phyloP scores from a whole-genome alignment of 441 rosid species.

The Kokia cookei region DNA sequence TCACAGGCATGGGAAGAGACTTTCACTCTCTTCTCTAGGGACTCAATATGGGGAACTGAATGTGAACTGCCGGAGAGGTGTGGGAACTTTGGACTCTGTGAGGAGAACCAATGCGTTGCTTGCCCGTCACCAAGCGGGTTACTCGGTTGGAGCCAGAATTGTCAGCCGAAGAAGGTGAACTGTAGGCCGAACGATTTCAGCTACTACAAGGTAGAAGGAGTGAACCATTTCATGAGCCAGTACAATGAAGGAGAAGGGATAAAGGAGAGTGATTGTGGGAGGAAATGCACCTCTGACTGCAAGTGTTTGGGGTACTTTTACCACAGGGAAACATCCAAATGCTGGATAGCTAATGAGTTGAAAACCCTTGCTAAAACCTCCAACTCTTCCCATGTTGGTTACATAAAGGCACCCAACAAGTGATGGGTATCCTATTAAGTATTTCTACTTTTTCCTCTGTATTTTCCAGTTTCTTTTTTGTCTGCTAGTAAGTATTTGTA shows the following conservation, averaged over 20 bases:
- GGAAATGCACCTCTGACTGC: constrained; percentile 47
- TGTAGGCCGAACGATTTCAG: constrained; percentile 29
- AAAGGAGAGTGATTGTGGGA: constrained; percentile 40
- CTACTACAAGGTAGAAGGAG: constrained; percentile 51
- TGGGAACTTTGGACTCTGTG: constrained; percentile 48
- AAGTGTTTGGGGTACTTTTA: constrained; percentile 68
- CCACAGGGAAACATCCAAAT: constrained; percentile 35
- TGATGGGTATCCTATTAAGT: not conserved
- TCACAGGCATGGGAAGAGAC: constrained; percentile 44
- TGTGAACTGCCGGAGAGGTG: constrained; percentile 56
- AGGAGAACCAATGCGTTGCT: constrained; percentile 53
- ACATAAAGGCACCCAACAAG: constrained; percentile 37
- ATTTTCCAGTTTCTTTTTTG: not conserved
- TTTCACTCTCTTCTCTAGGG: constrained; percentile 31
- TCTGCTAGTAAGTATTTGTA: not conserved
- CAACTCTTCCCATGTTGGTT: constrained; percentile 49
- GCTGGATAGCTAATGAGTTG: constrained; percentile 67
- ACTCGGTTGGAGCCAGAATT: constrained; percentile 47
- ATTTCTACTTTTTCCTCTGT: not conserved
- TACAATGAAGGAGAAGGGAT: constrained; percentile 36
- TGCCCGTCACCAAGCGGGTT: constrained; percentile 47
- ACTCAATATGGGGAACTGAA: constrained; percentile 23
- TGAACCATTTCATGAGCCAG: constrained; percentile 48
- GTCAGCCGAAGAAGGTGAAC: constrained; percentile 27
- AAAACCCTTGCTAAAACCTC: constrained; percentile 46